Conservation (phyloP, 495 filamentous ascomycete species). For the Saxophila tyrrhenica region DNA sequence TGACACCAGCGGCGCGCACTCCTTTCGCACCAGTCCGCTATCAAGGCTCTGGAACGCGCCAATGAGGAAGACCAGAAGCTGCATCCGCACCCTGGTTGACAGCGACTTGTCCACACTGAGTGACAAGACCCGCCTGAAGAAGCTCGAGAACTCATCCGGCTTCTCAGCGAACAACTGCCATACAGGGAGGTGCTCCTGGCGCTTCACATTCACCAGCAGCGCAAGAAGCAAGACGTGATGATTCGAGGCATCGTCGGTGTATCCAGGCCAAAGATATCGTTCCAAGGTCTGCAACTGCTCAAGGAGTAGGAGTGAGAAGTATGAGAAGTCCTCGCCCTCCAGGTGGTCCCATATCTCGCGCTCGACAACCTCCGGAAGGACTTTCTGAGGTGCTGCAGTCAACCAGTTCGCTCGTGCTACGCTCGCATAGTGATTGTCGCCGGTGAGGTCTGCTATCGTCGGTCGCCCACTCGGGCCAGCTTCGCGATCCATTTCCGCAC, state of each 20-base stretch:
- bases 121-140: constrained; percentile 83
- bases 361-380: constrained; percentile 77
- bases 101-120: constrained; percentile 77
- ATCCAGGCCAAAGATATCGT: constrained; percentile 91
- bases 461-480: constrained; percentile 32
- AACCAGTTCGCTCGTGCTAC: constrained; percentile 81
- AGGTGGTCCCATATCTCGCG: constrained; percentile 82
- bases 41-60: constrained; percentile 91
- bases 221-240: constrained; percentile 79
- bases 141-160: constrained; percentile 70
- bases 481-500: constrained; percentile 15
- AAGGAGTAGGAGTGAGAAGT: constrained; percentile 64
- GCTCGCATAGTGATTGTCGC: constrained; percentile 69
- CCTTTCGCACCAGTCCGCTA: constrained; percentile 76
- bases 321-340: constrained; percentile 67
- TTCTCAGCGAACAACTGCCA: constrained; percentile 77
- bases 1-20: constrained; percentile 89
- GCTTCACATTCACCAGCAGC: constrained; percentile 76
- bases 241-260: constrained; percentile 78
- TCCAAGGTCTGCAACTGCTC: constrained; percentile 89
- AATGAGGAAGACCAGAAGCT: constrained; percentile 78
- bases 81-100: constrained; percentile 55
- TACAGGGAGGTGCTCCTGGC: constrained; percentile 71
- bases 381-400: constrained; percentile 50
- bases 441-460: constrained; percentile 56